Evolutionary conservation across 495 filamentous ascomycete genomes (phyloP), one percentile per base, ranked within the genome.

Genomic region (Astrothelium subdiscretum): DNA sequence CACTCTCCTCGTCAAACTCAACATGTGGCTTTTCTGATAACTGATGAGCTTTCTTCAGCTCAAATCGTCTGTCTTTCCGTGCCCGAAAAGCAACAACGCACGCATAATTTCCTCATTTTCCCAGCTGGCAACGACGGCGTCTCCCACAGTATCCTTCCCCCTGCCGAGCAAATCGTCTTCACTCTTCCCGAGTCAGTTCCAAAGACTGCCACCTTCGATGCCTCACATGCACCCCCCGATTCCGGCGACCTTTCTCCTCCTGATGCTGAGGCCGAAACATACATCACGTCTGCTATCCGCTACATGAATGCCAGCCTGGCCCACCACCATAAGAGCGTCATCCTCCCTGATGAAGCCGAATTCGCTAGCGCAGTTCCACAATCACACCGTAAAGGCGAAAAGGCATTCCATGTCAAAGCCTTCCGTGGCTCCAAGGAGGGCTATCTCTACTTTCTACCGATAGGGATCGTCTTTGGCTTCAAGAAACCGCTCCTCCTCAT

Each of bases 361-460:
- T 97, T 97, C 74, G 82, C 85, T 62, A 90, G 87, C 65, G 85
- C 84, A 3, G 79, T 86, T 32, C 80, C 84, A 10, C 90, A 97
- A 72, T 77, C 87, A n/a, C 89, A 96, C 68, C 81, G 92, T 15
- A 95, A 95, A 64, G 84, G 84, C 29, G 94, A 97, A 72, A 89
- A 87, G 68, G 91, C 90, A n/a, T 92, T 88, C 66, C 89, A 95
- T 71, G 85, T 95, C 22, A 96, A 92, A 69, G 91, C 87, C 1
- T 92, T 91, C 77, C 81, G 91, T 43, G 94, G 94, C 1, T 92
- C 85, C 67, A 98, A 98, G 80, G 94, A 98, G 73, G 87, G 94
- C 12, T 98, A 86, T 64, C 79, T 98, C 12, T 97, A 95, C 74
- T 87, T 97, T 70, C 78, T 97, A 6, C 82, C 87, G 44, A 85